Percentiles rank a stretch among this genome's conserved stretches.
Conservation (phyloP, 2,329 filamentous ascomycete genomes). For the Pseudocercospora musae region DNA sequence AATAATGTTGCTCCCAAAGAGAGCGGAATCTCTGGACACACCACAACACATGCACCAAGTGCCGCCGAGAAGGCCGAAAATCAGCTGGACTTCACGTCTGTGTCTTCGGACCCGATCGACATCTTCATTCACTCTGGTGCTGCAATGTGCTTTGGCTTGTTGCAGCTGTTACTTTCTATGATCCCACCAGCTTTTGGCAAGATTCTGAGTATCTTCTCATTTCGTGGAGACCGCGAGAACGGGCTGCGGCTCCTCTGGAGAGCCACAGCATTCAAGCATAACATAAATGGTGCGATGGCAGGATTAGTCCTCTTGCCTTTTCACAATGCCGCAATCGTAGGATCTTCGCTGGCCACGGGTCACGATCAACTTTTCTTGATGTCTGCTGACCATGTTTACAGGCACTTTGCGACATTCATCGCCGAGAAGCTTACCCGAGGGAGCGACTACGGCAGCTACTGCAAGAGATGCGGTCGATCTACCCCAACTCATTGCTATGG, state of each 20-base stretch:
- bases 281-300: constrained; percentile 89
- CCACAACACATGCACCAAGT: background rate
- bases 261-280: constrained; percentile 71
- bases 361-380: background rate
- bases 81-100: constrained; percentile 60
- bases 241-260: constrained; percentile 88
- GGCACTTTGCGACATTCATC: constrained; percentile 80
- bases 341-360: background rate
- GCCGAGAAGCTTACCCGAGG: constrained; percentile 64
- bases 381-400: background rate
- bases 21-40: background rate
- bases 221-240: constrained; percentile 79
- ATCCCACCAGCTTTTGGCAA: constrained; percentile 87
- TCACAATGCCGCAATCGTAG: constrained; percentile 76
- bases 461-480: constrained; percentile 68
- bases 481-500: constrained; percentile 83
- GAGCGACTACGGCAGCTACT: constrained; percentile 66
- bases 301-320: constrained; percentile 77
- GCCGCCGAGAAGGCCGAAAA: constrained; percentile 33
- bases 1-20: constrained; percentile 4
- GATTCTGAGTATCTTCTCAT: constrained; percentile 83
- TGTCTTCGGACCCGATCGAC: constrained; percentile 70
- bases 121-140: constrained; percentile 84
- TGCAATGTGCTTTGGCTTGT: constrained; percentile 83
- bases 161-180: constrained; percentile 85